Base-by-base conservation (phyloP, 2,329 filamentous ascomycete genomes). In the Chalaropsis ovoidea region DNA sequence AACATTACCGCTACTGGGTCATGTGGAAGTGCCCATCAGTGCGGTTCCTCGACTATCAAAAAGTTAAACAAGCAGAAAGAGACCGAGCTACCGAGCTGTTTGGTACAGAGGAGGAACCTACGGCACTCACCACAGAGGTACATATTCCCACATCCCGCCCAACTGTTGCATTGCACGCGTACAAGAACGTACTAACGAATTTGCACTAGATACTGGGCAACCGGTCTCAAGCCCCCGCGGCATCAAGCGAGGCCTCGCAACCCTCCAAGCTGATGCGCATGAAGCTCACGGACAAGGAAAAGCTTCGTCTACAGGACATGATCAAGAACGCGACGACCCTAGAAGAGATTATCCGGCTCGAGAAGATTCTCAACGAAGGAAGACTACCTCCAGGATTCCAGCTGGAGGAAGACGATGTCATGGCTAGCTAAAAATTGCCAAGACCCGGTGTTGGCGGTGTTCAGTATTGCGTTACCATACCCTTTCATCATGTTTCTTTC, bases 1-100 rank as follows among this genome's bases (percentile, higher is more conserved):
- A 96, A 90, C 80, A 96, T 76, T 99, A 97, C 78, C 87, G 94
- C 64, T 87, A 88, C 74, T 99, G 90, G 87, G 79, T 96, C 35
- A 83, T 99, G 68, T 96, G 89, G 88, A 84, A 87, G 69, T 90
- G 88, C 73, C 91, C 90, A 0, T 82, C 81, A 3, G 85, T 99
- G 54, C 86, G 93, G 56, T 97, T 96, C 76, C 81, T 99, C 61
- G 94, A 99, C 76, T 96, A 90, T 74, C 82, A 85, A 71, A 96
- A 95, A 76, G 91, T 99, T 62, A 95, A 90, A 76, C 85, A 94
- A 69, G 85, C 82, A 0, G 94, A 99, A 80, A 85, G 92, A 56
- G 78, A 83, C 69, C 83, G 86, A 70, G 90, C 90, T 0, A 80
- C 77, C 19, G 87, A 93, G 75, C 80, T 99, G 1, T 97, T 97